phyloP scores from a whole-genome alignment of 176 grass and related monocot genomes.

The Typha latifolia region DNA sequence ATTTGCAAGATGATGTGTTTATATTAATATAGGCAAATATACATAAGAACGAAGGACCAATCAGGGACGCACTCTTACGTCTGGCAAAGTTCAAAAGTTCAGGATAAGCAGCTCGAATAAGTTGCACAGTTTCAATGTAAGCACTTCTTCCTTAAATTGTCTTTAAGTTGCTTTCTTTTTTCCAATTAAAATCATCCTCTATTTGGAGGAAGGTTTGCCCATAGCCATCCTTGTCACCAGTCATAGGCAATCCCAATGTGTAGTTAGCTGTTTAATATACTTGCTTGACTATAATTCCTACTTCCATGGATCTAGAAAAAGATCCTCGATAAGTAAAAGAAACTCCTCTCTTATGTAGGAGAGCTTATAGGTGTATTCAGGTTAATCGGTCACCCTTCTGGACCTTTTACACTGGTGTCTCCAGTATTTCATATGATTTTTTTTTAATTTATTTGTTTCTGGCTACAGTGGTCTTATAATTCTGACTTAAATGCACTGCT shows the following conservation, averaged over 20 bases:
- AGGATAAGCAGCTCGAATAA: conserved; percentile 28
- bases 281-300: too few relatives aligned
- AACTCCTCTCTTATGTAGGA: too few relatives aligned
- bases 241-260: background rate
- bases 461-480: too few relatives aligned
- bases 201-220: background rate
- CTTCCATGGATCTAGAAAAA: too few relatives aligned
- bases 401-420: too few relatives aligned
- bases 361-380: too few relatives aligned
- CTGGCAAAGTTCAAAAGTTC: conserved; percentile 40
- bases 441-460: too few relatives aligned
- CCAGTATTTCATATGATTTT: too few relatives aligned
- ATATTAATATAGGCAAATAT: conserved; percentile 38
- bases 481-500: too few relatives aligned
- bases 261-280: too few relatives aligned
- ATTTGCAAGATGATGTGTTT: conserved; percentile 9
- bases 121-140: background rate
- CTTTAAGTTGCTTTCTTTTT: background rate
- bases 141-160: background rate
- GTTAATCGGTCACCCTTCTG: too few relatives aligned
- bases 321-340: too few relatives aligned
- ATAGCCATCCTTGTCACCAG: background rate
- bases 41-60: conserved; percentile 42
- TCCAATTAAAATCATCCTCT: background rate
- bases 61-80: conserved; percentile 44